These are phyloP conservation scores for Xerocomus brunneocitrinus DNA, from an alignment of 768 basidiomycete genomes.

Conservation along the genomic window DNA sequence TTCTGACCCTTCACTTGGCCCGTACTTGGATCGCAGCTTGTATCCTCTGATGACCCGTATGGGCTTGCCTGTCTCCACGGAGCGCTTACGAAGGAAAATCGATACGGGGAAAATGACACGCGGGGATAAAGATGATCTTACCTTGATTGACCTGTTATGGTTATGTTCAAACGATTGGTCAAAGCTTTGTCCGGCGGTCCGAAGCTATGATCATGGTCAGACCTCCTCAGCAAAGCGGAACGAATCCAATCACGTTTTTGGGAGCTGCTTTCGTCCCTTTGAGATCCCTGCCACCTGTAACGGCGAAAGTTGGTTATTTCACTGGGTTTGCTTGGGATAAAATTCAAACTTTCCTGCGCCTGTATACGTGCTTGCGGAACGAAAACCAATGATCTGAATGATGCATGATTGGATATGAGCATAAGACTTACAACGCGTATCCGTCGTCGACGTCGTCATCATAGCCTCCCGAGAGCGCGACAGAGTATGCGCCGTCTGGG, in stretches of 20 bases:
- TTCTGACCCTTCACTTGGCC: conserved; percentile 70
- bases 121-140: conserved; percentile 16
- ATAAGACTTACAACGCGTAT: conserved; percentile 66
- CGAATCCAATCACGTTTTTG: conserved; percentile 61
- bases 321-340: neutral
- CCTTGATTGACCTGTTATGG: conserved; percentile 67
- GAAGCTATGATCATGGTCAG: conserved; percentile 48
- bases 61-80: conserved; percentile 76
- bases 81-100: conserved; percentile 42
- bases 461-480: conserved; percentile 87
- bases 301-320: neutral
- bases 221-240: neutral
- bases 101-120: neutral
- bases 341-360: conserved; percentile 52
- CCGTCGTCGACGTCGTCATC: conserved; percentile 82
- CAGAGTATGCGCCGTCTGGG: conserved; percentile 69
- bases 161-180: conserved; percentile 77
- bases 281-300: conserved; percentile 74
- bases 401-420: neutral
- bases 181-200: conserved; percentile 82
- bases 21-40: conserved; percentile 59
- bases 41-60: conserved; percentile 85
- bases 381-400: neutral
- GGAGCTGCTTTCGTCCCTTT: conserved; percentile 78
- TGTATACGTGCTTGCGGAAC: conserved; percentile 61